phyloP scores from a whole-genome alignment of 371 early-diverging fungal genomes.

The Cladochytrium tenue region DNA sequence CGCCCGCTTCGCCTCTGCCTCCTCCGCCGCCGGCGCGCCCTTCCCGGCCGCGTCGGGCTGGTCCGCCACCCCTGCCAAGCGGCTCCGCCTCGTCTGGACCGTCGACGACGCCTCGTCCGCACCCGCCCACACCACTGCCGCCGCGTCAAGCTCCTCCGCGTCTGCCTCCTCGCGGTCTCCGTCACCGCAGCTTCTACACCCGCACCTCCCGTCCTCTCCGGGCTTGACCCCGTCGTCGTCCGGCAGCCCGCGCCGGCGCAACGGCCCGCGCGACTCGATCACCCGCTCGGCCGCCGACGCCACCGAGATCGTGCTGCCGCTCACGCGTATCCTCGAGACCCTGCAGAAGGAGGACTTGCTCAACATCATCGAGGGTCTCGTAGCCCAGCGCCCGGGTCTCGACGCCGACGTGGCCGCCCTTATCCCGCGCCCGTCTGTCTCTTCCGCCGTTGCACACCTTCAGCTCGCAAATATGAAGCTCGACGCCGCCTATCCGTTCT shows the following conservation, averaged over 20 bases:
- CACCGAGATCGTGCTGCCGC: conserved; percentile 13
- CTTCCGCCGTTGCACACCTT: conserved; percentile 70
- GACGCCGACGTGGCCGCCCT: conserved; percentile 70
- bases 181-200: neutral
- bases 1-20: no score
- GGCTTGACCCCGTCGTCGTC: neutral
- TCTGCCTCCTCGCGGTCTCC: neutral
- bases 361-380: conserved; percentile 67
- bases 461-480: conserved; percentile 70
- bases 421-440: conserved; percentile 85
- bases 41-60: no score
- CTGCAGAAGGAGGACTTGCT: conserved; percentile 76
- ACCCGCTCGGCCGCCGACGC: neutral
- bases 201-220: neutral
- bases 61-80: conserved; percentile 15
- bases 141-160: neutral
- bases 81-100: conserved; percentile 20
- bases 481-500: conserved; percentile 75
- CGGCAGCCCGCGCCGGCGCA: no score
- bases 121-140: neutral
- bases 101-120: neutral
- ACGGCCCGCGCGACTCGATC: neutral
- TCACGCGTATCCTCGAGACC: conserved; percentile 38
- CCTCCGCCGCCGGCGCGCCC: no score
- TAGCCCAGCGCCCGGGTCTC: conserved; percentile 71